phyloP scores from a whole-genome alignment of 208 protist genomes.

The Crithidia mellificae region DNA sequence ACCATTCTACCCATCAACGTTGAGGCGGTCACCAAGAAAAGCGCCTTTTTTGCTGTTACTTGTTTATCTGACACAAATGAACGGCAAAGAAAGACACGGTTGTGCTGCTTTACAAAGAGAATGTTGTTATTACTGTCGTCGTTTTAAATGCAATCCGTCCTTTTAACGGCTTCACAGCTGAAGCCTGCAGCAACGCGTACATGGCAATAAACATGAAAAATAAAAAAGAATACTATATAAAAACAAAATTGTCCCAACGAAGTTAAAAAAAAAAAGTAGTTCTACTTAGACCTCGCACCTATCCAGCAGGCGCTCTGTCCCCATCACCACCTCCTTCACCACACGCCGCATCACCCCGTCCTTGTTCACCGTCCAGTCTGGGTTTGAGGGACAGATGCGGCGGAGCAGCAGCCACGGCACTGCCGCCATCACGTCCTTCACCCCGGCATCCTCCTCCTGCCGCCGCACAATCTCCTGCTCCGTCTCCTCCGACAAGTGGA shows the following conservation, averaged over 20 bases:
- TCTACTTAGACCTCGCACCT: conserved; percentile 9
- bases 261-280: too few species aligned
- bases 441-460: conserved; percentile 5
- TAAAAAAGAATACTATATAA: not conserved
- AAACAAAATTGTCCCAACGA: too few species aligned
- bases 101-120: too few species aligned
- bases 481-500: conserved; percentile 27
- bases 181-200: too few species aligned
- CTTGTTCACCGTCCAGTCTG: conserved; percentile 27
- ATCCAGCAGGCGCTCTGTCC: conserved; percentile 13
- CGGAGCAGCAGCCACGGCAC: conserved; percentile 30
- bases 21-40: too few species aligned
- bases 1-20: too few species aligned
- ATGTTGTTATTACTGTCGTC: too few species aligned
- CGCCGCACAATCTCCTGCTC: conserved; percentile 14
- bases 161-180: too few species aligned
- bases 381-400: conserved; percentile 16
- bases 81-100: too few species aligned
- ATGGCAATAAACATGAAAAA: not conserved
- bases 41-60: too few species aligned
- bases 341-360: conserved; percentile 30
- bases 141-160: too few species aligned
- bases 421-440: not conserved
- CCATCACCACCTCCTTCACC: conserved; percentile 22
- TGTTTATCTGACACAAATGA: too few species aligned